Evolutionary conservation across 73 alveolate species (phyloP).

Genomic region (Uronychia setigera): DNA sequence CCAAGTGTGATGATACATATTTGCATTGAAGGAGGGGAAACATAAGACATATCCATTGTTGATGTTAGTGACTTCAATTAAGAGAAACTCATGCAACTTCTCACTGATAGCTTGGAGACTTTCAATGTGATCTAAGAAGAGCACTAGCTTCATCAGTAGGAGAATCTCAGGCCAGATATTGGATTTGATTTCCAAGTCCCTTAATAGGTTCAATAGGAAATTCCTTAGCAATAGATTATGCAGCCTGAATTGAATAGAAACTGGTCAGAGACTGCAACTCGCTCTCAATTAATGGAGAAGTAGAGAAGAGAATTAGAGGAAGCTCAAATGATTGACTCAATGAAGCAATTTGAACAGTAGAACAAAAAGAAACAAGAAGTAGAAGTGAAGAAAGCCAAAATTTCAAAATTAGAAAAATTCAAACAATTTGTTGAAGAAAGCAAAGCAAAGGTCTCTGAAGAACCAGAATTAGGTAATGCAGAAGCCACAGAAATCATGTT

Average conservation of each 20-base stretch:
- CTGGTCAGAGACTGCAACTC: slow-evolving; percentile 12
- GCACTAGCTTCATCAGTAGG: too few species aligned
- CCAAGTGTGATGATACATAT: background rate
- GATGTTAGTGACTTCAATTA: background rate
- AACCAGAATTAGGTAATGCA: slow-evolving; percentile 71
- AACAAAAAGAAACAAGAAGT: slow-evolving; percentile 52
- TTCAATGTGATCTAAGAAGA: too few species aligned
- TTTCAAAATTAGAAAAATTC: slow-evolving; percentile 15
- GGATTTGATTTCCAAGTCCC: too few species aligned
- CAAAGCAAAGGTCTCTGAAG: slow-evolving; percentile 48
- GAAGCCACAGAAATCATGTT: slow-evolving; percentile 58
- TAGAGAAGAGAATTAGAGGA: slow-evolving; percentile 62
- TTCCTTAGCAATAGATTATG: too few species aligned
- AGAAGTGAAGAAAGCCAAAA: slow-evolving; percentile 39
- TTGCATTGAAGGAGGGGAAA: background rate
- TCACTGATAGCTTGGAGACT: background rate
- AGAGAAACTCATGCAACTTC: background rate
- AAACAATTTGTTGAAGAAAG: slow-evolving; percentile 28
- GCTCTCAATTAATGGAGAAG: slow-evolving; percentile 18
- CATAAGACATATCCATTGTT: background rate
- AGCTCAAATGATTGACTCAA: slow-evolving; percentile 41
- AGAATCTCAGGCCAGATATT: too few species aligned
- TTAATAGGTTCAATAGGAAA: too few species aligned
- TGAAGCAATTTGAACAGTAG: slow-evolving; percentile 51
- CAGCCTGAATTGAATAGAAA: background rate